Conservation (phyloP, 192 early-diverging fungal genomes). For the Physocladia obscura region DNA sequence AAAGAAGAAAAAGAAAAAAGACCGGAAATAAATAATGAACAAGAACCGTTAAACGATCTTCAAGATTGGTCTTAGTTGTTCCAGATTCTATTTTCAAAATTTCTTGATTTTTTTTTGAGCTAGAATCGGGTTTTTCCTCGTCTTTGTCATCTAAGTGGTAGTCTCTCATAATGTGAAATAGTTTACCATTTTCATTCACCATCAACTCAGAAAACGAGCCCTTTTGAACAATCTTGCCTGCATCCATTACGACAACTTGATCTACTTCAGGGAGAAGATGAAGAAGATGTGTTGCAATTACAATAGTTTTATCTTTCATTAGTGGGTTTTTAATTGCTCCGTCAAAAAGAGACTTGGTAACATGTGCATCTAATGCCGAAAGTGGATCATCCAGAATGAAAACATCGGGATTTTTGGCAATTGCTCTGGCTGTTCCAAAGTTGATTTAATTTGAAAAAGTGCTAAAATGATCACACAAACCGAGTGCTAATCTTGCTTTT, state of each 20-base stretch:
- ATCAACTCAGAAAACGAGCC: conserved; percentile 57
- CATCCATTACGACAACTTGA: conserved; percentile 64
- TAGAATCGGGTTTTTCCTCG: too few relatives aligned
- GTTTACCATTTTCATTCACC: conserved; percentile 18
- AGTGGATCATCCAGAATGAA: conserved; percentile 45
- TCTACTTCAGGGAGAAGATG: conserved; percentile 59
- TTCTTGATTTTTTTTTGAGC: too few relatives aligned
- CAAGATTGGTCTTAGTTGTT: not conserved
- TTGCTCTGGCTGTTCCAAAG: not conserved
- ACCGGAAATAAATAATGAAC: too few relatives aligned
- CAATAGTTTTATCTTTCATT: conserved; percentile 59
- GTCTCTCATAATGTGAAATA: conserved; percentile 28
- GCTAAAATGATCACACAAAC: too few relatives aligned
- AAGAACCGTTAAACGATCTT: not conserved
- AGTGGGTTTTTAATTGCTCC: conserved; percentile 61
- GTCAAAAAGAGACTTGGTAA: conserved; percentile 66
- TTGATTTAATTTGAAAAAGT: too few relatives aligned
- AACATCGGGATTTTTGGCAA: conserved; percentile 40
- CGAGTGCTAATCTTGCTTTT: conserved; percentile 31
- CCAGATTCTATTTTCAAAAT: too few relatives aligned
- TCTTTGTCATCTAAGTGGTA: conserved; percentile 34
- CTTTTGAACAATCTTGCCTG: conserved; percentile 62
- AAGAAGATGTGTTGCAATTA: conserved; percentile 74
- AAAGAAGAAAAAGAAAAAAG: too few relatives aligned
- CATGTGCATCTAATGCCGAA: conserved; percentile 48